These are phyloP conservation scores for Herpetospermum pedunculosum DNA, from an alignment of 306 rosid species.

Conservation along the genomic window DNA sequence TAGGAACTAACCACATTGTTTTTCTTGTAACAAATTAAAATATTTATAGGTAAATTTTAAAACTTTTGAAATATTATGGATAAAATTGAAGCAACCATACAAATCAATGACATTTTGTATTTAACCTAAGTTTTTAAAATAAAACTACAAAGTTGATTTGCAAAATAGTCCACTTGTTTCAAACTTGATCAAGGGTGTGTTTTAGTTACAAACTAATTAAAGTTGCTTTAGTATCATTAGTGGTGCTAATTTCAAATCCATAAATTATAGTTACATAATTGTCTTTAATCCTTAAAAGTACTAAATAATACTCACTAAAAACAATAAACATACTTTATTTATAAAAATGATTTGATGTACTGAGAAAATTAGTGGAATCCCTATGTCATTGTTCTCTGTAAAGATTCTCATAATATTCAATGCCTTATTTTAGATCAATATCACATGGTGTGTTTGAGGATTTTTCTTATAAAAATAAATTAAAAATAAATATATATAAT, in stretches of 20 bases:
- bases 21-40: background rate
- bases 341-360: background rate
- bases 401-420: slow-evolving; percentile 5
- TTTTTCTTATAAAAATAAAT: background rate
- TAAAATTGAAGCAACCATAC: background rate
- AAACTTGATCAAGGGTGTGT: background rate
- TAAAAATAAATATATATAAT: too few relatives aligned
- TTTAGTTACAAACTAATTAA: background rate
- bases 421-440: background rate
- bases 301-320: background rate
- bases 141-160: background rate
- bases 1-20: background rate
- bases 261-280: background rate
- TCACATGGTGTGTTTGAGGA: slow-evolving; percentile 5
- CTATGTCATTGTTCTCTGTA: background rate
- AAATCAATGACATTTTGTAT: background rate
- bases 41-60: background rate
- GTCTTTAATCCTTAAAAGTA: background rate
- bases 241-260: background rate
- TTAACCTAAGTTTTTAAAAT: background rate
- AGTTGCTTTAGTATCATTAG: background rate
- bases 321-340: background rate
- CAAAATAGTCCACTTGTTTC: background rate
- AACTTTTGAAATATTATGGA: background rate
- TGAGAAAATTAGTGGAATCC: background rate